These are phyloP conservation scores for Coprinopsis strossmayeri DNA, from an alignment of 768 basidiomycete genomes.

Conservation along the genomic window DNA sequence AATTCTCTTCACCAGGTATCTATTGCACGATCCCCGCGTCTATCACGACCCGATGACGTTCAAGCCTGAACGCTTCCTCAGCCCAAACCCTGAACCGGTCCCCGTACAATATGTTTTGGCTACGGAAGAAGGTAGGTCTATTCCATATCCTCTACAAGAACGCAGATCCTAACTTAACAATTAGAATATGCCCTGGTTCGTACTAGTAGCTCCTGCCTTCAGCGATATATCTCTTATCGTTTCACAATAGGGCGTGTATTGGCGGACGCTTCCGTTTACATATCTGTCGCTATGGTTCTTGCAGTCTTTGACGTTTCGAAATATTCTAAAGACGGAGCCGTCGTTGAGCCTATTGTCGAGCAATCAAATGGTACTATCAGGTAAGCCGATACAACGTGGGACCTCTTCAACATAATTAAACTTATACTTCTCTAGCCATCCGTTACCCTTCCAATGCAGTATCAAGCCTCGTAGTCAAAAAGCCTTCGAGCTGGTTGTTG, in stretches of 20 bases:
- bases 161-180: background rate
- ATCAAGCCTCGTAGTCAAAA: conserved; percentile 34
- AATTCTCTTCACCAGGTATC: conserved; percentile 22
- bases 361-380: conserved; percentile 42
- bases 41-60: conserved; percentile 40
- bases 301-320: conserved; percentile 34
- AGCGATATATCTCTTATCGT: conserved; percentile 7
- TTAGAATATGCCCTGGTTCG: conserved; percentile 30
- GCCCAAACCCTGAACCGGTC: conserved; percentile 35
- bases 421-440: conserved; percentile 24
- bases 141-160: background rate
- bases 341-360: conserved; percentile 30
- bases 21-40: conserved; percentile 33
- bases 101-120: conserved; percentile 42
- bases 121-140: conserved; percentile 40
- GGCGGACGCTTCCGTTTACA: conserved; percentile 37
- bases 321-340: conserved; percentile 15
- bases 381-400: conserved; percentile 15
- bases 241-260: conserved; percentile 24
- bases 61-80: conserved; percentile 41
- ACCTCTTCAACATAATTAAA: background rate
- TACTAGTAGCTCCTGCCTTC: background rate
- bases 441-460: conserved; percentile 33
- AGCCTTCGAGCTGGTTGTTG: conserved; percentile 27
- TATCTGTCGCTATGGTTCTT: conserved; percentile 33